phyloP scores from a whole-genome alignment of 108 stramenopile genomes.

The Skeletonema marinoi region DNA sequence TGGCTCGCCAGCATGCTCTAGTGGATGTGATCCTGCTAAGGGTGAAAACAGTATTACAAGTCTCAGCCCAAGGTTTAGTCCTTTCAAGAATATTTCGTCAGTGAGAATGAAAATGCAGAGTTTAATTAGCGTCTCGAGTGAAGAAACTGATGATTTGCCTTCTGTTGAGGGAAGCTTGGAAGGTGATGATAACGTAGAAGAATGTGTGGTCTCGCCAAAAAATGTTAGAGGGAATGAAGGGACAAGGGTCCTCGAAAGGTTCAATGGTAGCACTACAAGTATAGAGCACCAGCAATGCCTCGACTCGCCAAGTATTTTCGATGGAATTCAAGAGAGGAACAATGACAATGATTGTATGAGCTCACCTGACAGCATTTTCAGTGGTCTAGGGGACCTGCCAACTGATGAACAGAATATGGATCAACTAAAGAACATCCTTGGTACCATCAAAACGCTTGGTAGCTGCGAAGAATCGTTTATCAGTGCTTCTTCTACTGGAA shows the following conservation, averaged over 20 bases:
- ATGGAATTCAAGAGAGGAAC: neutral
- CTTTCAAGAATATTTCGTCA: neutral
- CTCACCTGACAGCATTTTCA: neutral
- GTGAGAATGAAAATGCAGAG: neutral
- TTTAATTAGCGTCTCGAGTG: neutral
- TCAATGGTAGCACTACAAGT: neutral
- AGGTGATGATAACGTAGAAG: neutral
- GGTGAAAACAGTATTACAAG: neutral
- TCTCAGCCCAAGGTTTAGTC: neutral
- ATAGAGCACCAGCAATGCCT: neutral
- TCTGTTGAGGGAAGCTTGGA: neutral
- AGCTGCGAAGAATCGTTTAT: neutral
- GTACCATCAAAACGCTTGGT: constrained; percentile 4
- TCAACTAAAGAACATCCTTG: constrained; percentile 20
- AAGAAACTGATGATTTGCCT: neutral
- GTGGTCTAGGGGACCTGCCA: neutral
- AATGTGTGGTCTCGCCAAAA: neutral
- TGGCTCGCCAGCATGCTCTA: neutral
- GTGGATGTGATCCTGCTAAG: neutral
- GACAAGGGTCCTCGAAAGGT: neutral
- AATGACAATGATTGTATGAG: neutral
- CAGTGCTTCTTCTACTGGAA: neutral
- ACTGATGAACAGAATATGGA: constrained; percentile 7
- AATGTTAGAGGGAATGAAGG: neutral
- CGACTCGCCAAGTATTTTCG: neutral